Evolutionary conservation across 2,329 filamentous ascomycete genomes (phyloP).

Genomic region (Fusarium sp.): DNA sequence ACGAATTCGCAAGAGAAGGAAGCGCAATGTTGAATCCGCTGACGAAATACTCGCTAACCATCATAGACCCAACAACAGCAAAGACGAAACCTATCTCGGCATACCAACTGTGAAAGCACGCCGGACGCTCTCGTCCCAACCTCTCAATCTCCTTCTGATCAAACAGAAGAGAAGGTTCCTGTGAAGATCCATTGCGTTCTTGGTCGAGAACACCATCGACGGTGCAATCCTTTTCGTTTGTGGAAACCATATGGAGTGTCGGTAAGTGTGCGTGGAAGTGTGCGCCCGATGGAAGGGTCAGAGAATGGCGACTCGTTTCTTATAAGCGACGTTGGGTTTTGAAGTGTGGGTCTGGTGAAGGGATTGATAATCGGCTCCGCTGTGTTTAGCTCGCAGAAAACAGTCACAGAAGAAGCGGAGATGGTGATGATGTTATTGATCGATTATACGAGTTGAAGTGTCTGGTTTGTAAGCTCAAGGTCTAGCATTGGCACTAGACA

Average conservation of each 20-base stretch:
- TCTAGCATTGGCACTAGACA: background rate
- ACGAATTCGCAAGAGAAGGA: slow-evolving; percentile 70
- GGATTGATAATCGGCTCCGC: background rate
- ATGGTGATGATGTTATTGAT: background rate
- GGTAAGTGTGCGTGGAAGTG: background rate
- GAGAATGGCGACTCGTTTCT: background rate
- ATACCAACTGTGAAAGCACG: slow-evolving; percentile 63
- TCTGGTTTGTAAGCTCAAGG: background rate
- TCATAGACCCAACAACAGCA: slow-evolving; percentile 72
- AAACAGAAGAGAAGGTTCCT: background rate
- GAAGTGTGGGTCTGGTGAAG: background rate
- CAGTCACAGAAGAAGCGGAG: background rate
- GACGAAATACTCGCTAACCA: slow-evolving; percentile 79
- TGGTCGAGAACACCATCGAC: slow-evolving; percentile 3
- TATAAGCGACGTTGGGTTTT: background rate
- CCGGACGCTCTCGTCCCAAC: slow-evolving; percentile 72
- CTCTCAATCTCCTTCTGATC: slow-evolving; percentile 62
- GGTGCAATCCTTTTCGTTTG: background rate
- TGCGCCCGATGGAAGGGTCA: background rate
- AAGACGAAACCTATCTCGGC: slow-evolving; percentile 73
- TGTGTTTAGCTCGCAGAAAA: background rate
- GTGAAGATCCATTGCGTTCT: background rate
- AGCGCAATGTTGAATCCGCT: slow-evolving; percentile 82
- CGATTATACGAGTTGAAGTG: background rate
- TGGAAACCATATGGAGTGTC: background rate